Conservation (phyloP, 306 rosid genomes). For the Benincasa hispida region DNA sequence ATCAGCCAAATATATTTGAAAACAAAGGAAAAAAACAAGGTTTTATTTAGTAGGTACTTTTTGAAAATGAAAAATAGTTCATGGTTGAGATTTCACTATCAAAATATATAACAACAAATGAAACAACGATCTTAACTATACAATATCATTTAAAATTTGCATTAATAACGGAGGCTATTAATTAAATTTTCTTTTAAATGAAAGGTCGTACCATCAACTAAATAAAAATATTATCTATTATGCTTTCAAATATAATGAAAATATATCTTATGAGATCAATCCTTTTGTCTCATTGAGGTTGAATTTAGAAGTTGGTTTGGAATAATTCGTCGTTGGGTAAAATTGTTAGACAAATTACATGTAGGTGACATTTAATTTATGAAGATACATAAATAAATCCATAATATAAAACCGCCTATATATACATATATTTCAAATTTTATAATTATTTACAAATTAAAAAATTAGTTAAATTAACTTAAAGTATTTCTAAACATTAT, state of each 20-base stretch:
- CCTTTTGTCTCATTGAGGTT: neutral
- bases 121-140: neutral
- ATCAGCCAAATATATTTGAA: neutral
- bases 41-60: neutral
- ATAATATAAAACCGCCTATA: no score
- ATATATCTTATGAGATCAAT: neutral
- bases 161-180: neutral
- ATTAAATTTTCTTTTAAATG: no score
- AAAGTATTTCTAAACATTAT: no score
- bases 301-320: neutral
- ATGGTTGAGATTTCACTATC: conserved; percentile 1
- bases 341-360: neutral
- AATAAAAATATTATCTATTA: neutral
- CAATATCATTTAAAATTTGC: neutral
- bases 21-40: neutral
- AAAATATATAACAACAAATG: neutral
- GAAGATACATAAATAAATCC: no score
- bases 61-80: neutral
- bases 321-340: neutral
- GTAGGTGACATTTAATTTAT: no score
- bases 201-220: neutral
- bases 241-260: neutral
- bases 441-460: no score
- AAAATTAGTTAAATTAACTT: no score
- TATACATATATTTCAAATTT: no score